These are phyloP conservation scores for Allium cepa DNA, from an alignment of 106 monocot species.

Conservation along the genomic window DNA sequence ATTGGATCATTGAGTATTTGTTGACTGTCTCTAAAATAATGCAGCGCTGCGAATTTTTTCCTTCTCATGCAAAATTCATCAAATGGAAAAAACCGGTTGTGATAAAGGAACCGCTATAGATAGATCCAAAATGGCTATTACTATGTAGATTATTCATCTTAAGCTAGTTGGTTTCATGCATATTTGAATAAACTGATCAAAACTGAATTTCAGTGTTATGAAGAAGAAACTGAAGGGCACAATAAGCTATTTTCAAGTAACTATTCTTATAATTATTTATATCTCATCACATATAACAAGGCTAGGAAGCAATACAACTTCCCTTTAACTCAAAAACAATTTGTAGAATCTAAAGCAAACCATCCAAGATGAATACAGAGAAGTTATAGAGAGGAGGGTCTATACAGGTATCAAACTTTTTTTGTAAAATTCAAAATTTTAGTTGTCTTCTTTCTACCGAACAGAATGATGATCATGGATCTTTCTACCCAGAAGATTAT, in stretches of 20 bases:
- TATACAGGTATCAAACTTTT: slow-evolving; percentile 33
- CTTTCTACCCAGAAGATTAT: too few species aligned
- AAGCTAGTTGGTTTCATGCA: neutral
- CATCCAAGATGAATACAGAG: slow-evolving; percentile 58
- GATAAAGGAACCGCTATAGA: slow-evolving; percentile 59
- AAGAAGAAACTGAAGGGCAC: slow-evolving; percentile 48
- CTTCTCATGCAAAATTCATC: slow-evolving; percentile 28
- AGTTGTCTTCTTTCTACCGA: too few species aligned
- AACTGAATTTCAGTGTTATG: slow-evolving; percentile 28
- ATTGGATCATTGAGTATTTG: too few species aligned
- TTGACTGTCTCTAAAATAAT: too few species aligned
- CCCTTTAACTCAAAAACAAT: neutral
- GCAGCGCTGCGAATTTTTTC: neutral
- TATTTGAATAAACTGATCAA: too few species aligned
- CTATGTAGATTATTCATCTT: slow-evolving; percentile 21
- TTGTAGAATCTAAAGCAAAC: slow-evolving; percentile 42
- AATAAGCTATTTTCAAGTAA: slow-evolving; percentile 53
- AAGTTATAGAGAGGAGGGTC: slow-evolving; percentile 47
- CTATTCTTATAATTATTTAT: neutral
- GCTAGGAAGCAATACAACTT: neutral
- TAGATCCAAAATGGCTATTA: slow-evolving; percentile 54
- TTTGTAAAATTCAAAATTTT: neutral
- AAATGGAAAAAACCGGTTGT: slow-evolving; percentile 42
- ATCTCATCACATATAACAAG: neutral
- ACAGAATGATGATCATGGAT: neutral